phyloP scores from a whole-genome alignment of 78 protist species.

The Goniomonas avonlea region DNA sequence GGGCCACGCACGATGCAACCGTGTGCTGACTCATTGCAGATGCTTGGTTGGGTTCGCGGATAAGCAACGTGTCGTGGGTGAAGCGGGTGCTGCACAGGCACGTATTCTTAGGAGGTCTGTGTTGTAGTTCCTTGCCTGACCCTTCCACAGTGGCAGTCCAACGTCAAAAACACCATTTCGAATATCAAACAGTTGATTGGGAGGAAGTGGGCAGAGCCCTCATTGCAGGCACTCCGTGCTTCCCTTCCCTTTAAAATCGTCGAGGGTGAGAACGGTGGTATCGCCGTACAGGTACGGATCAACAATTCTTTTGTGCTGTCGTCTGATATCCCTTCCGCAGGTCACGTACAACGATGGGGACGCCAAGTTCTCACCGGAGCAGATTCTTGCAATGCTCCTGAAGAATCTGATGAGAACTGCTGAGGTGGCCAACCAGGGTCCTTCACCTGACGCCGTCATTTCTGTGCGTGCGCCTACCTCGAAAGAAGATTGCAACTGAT shows the following conservation, averaged over 20 bases:
- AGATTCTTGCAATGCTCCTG: slow-evolving; percentile 72
- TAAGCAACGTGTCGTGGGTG: slow-evolving; percentile 22
- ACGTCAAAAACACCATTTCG: slow-evolving; percentile 73
- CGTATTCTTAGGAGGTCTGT: too few relatives aligned
- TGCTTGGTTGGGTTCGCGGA: slow-evolving; percentile 20
- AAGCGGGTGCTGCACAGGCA: not conserved
- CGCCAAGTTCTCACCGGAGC: slow-evolving; percentile 47
- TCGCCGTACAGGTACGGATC: slow-evolving; percentile 6
- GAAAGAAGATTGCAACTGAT: too few relatives aligned
- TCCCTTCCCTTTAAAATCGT: not conserved
- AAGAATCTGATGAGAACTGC: not conserved
- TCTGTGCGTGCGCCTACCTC: slow-evolving; percentile 11
- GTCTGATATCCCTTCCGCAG: too few relatives aligned
- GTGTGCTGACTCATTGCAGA: not conserved
- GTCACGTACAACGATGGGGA: too few relatives aligned
- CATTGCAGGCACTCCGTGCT: slow-evolving; percentile 41
- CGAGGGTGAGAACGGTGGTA: slow-evolving; percentile 7
- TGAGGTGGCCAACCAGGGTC: not conserved
- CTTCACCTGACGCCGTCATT: slow-evolving; percentile 21
- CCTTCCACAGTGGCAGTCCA: slow-evolving; percentile 35
- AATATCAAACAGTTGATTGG: slow-evolving; percentile 74
- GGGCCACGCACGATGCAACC: too few relatives aligned
- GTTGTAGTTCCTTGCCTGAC: too few relatives aligned
- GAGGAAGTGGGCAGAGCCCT: slow-evolving; percentile 21
- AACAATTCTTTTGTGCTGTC: too few relatives aligned